Percentiles rank a stretch among this genome's conserved stretches.
Conservation (phyloP, 805 yeast species). For the Zygosaccharomyces kombuchaensis region DNA sequence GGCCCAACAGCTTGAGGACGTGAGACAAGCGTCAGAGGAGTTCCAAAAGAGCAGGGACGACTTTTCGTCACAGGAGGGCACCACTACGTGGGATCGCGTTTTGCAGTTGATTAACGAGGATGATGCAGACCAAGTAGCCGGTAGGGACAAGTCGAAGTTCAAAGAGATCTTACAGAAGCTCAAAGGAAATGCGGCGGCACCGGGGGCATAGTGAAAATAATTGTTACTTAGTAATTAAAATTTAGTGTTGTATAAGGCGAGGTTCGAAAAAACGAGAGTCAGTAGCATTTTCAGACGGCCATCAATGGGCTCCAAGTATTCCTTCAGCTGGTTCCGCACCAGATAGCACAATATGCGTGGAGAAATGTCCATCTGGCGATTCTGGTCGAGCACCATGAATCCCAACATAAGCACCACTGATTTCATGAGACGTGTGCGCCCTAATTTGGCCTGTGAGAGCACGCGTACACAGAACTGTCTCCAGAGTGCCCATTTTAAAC, state of each 20-base stretch:
- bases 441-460: constrained; percentile 8
- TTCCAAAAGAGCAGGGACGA: constrained; percentile 72
- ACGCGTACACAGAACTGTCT: constrained; percentile 19
- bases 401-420: constrained; percentile 22
- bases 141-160: constrained; percentile 66
- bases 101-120: constrained; percentile 41
- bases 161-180: constrained; percentile 59
- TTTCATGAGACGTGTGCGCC: constrained; percentile 14
- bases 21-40: constrained; percentile 62
- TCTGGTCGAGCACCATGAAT: constrained; percentile 21
- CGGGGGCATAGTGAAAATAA: constrained; percentile 54
- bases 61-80: constrained; percentile 70
- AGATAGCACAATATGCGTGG: constrained; percentile 21
- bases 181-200: constrained; percentile 66
- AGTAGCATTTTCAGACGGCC: constrained; percentile 6
- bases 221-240: constrained; percentile 41
- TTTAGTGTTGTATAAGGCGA: constrained; percentile 16
- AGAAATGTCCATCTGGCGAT: constrained; percentile 20
- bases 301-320: neutral
- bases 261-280: constrained; percentile 15
- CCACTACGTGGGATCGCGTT: constrained; percentile 76
- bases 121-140: constrained; percentile 43
- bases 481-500: constrained; percentile 30
- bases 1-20: constrained; percentile 60
- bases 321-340: constrained; percentile 12